phyloP scores from a whole-genome alignment of 2,329 filamentous ascomycete species.

The Colletotrichum sp. region DNA sequence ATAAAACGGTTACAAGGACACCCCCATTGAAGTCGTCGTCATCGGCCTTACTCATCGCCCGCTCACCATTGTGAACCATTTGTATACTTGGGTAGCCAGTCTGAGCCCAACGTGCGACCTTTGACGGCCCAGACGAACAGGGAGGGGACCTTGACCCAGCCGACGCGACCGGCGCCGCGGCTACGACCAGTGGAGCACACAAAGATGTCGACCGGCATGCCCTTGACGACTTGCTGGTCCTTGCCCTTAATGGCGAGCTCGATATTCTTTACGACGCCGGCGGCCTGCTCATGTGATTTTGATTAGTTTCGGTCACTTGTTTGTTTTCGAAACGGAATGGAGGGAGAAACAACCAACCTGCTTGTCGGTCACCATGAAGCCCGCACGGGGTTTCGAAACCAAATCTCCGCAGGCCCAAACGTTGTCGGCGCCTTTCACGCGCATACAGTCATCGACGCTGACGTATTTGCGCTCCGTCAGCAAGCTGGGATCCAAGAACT shows the following conservation, averaged over 20 bases:
- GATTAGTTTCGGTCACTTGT: background rate
- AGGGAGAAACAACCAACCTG: conserved; percentile 40
- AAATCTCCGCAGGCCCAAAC: conserved; percentile 62
- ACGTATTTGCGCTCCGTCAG: conserved; percentile 51
- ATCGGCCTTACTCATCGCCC: background rate
- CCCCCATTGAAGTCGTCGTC: background rate
- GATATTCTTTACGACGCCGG: conserved; percentile 59
- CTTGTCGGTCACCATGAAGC: conserved; percentile 65
- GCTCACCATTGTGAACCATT: conserved; percentile 53
- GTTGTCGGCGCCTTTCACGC: conserved; percentile 46
- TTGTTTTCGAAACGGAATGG: background rate
- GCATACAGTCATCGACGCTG: conserved; percentile 55
- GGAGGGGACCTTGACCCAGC: conserved; percentile 53
- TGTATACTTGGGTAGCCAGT: conserved; percentile 49
- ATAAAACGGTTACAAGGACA: background rate
- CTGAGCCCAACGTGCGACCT: conserved; percentile 52
- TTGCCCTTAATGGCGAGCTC: conserved; percentile 51
- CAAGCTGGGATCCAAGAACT: conserved; percentile 51
- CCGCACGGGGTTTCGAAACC: conserved; percentile 55
- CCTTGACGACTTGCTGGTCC: conserved; percentile 47
- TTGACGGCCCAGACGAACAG: conserved; percentile 56
- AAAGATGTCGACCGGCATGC: conserved; percentile 53
- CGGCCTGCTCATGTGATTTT: conserved; percentile 38
- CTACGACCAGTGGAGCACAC: conserved; percentile 54
- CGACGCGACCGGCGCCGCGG: conserved; percentile 54